phyloP scores from a whole-genome alignment of 2,329 filamentous ascomycete species.

The Lasiodiplodia sp. region DNA sequence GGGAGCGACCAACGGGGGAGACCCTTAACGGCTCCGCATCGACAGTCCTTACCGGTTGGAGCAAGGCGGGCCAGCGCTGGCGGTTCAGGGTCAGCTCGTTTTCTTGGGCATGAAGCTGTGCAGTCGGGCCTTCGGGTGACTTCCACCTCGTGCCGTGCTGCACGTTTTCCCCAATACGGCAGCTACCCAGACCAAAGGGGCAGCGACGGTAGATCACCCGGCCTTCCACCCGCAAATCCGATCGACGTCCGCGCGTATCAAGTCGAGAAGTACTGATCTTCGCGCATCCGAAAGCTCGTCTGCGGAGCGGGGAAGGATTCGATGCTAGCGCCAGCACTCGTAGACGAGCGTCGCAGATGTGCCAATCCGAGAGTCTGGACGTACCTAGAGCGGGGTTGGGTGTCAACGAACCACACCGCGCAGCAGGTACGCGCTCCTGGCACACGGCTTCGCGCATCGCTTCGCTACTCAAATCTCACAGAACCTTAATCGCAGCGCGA shows the following conservation, averaged over 20 bases:
- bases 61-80: not conserved
- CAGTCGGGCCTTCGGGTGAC: conserved; percentile 18
- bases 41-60: not conserved
- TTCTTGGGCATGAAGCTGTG: conserved; percentile 4
- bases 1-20: not conserved
- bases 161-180: not conserved
- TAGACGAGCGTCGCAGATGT: not conserved
- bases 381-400: conserved; percentile 6
- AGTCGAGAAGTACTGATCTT: not conserved
- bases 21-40: conserved; percentile 4
- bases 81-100: not conserved
- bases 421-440: not conserved
- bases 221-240: conserved; percentile 12
- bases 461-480: not conserved
- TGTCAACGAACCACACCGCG: not conserved
- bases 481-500: no score
- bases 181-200: not conserved
- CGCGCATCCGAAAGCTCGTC: not conserved
- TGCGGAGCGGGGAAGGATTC: conserved; percentile 8
- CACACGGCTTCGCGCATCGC: not conserved
- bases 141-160: not conserved
- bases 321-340: not conserved
- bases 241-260: not conserved
- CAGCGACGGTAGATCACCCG: conserved; percentile 13
- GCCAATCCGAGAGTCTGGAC: not conserved